Conservation (phyloP, 108 stramenopile genomes). For the Cylindrotheca fusiformis region DNA sequence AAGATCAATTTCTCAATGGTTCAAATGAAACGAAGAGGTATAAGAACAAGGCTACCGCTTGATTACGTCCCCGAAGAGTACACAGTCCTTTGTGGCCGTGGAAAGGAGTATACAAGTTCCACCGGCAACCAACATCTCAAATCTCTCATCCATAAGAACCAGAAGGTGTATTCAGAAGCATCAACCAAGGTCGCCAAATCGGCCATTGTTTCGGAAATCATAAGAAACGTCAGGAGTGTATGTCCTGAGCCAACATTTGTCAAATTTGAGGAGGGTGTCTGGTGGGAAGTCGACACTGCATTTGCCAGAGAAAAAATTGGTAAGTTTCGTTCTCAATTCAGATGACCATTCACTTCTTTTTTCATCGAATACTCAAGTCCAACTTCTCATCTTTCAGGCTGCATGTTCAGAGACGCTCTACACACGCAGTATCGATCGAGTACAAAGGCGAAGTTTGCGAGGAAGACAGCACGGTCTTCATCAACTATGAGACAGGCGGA, state of each 20-base stretch:
- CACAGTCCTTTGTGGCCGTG: conserved; percentile 26
- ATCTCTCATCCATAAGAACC: conserved; percentile 10
- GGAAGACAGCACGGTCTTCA: conserved; percentile 10
- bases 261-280: conserved; percentile 24
- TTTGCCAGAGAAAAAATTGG: conserved; percentile 31
- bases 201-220: conserved; percentile 21
- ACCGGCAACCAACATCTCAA: conserved; percentile 16
- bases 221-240: conserved; percentile 9
- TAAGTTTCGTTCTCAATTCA: neutral
- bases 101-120: conserved; percentile 15
- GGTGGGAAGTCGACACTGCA: conserved; percentile 29
- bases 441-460: conserved; percentile 30
- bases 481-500: neutral
- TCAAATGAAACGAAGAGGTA: neutral
- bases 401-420: conserved; percentile 22
- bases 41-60: neutral
- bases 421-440: conserved; percentile 23
- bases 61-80: conserved; percentile 13
- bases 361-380: neutral
- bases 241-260: conserved; percentile 17
- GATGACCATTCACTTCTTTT: neutral
- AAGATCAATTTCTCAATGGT: neutral
- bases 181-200: conserved; percentile 21
- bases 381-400: conserved; percentile 2
- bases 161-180: conserved; percentile 18